Base-by-base conservation (phyloP, 2,329 filamentous ascomycete species). In the Leptographium flavum region DNA sequence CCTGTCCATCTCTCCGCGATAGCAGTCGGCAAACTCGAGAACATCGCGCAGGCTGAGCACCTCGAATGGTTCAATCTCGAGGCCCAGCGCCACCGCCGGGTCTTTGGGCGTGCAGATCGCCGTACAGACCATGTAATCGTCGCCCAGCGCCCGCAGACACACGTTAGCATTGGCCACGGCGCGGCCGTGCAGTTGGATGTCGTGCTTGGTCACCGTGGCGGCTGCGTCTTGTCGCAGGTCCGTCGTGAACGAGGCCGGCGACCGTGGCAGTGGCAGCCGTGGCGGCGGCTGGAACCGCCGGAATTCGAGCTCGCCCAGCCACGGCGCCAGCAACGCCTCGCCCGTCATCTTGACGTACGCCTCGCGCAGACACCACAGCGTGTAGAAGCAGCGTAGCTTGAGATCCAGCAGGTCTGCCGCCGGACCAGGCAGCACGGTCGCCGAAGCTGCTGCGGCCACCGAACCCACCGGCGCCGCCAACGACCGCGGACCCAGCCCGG, bases 291-390 rank as follows among this genome's bases (percentile, higher is more conserved):
- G 64, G 43, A 85, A 81, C 41, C 69, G 64, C 47, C 69, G 65
- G 56, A 90, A 85, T 54, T 87, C 80, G 9, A 88, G 64, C 42
- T 82, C 73, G 42, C 65, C 66, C 41, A 90, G 67, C 84, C 84
- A 90, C 4, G 68, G 67, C 0, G 84, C 84, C 9, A 87, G 66
- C 47, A 90, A 67, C 1, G 82, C 84, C 55, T 88, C 82, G 23
- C 84, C 84, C 27, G 82, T 83, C 65, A 90, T 78, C 71, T 88
- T 90, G 60, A 88, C 79, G 58, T 85, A 88, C 1, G 83, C 79
- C 63, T 90, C 84, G 54, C 85, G 79, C 59, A 86, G 71, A 58
- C 81, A 85, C 80, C 83, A 90, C 48, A 83, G 74, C 1, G 81
- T 73, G 58, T 87, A 90, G 57, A 90, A 90, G 44, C 73, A 69